These are phyloP conservation scores for Colletotrichum liriopes DNA, from an alignment of 2,329 filamentous ascomycete genomes.

Conservation along the genomic window DNA sequence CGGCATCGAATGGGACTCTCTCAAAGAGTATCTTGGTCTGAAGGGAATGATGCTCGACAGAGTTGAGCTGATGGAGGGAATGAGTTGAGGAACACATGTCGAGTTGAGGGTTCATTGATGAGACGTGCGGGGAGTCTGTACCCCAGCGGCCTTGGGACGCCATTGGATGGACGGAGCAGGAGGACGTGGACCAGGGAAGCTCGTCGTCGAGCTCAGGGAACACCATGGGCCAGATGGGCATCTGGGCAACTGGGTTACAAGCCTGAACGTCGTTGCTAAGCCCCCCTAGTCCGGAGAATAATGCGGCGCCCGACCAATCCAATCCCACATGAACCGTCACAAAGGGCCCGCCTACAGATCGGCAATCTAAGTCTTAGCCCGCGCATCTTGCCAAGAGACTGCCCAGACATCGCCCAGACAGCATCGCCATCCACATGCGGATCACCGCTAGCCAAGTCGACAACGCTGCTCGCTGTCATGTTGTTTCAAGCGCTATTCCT, in stretches of 20 bases:
- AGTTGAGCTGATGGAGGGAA: conserved; percentile 92
- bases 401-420: conserved; percentile 43
- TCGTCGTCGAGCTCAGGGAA: conserved; percentile 35
- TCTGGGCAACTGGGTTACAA: conserved; percentile 25
- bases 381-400: conserved; percentile 44
- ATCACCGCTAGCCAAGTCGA: conserved; percentile 39
- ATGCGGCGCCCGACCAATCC: conserved; percentile 40
- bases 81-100: conserved; percentile 62
- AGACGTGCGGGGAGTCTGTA: conserved; percentile 36
- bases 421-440: conserved; percentile 40
- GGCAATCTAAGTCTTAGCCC: conserved; percentile 44
- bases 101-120: conserved; percentile 30
- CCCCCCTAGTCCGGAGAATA: conserved; percentile 44
- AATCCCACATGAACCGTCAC: conserved; percentile 34
- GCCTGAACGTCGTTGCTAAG: conserved; percentile 41
- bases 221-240: conserved; percentile 22
- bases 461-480: conserved; percentile 42
- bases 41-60: conserved; percentile 93
- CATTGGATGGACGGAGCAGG: conserved; percentile 30
- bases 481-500: conserved; percentile 45
- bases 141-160: conserved; percentile 9
- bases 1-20: conserved; percentile 88
- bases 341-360: conserved; percentile 36
- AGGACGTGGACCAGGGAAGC: conserved; percentile 29
- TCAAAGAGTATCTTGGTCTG: conserved; percentile 86